A percentile compares a stretch with the other conserved stretches of the same genome.
Conservation (phyloP, 805 yeast genomes). For the Naumovozyma castellii region DNA sequence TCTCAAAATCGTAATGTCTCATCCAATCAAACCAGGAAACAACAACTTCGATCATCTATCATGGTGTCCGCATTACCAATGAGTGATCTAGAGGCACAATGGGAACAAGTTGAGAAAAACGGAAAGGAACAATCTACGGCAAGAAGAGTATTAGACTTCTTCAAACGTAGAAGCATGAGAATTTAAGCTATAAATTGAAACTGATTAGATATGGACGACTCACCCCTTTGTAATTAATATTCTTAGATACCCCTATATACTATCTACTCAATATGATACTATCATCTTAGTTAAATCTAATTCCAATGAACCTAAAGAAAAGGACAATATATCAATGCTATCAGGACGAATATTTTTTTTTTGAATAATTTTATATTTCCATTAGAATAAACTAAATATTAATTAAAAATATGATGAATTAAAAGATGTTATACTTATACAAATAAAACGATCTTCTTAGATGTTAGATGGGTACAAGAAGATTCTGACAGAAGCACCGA, state of each 20-base stretch:
- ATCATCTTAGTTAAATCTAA: no score
- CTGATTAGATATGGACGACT: no score
- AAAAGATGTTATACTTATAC: background rate
- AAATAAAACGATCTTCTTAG: conserved; percentile 39
- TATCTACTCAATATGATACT: no score
- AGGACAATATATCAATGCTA: no score
- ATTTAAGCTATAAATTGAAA: no score
- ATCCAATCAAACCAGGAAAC: background rate
- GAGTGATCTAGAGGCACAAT: no score
- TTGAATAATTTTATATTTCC: background rate
- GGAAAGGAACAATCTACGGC: conserved; percentile 44
- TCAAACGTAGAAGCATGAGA: conserved; percentile 54
- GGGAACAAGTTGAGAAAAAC: background rate
- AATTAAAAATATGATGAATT: background rate
- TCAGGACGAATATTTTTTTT: no score
- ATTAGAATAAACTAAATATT: background rate
- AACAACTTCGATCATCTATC: conserved; percentile 8
- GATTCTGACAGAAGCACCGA: conserved; percentile 99
- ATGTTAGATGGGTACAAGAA: conserved; percentile 99
- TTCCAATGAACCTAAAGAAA: no score
- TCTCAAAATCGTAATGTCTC: background rate
- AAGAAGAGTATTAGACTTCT: conserved; percentile 66
- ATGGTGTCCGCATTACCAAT: conserved; percentile 6
- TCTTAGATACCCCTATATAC: no score
- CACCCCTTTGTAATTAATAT: background rate